These are phyloP conservation scores for Polytrichum formosum DNA, from an alignment of 225 moss, liverwort and hornwort species.

Conservation along the genomic window DNA sequence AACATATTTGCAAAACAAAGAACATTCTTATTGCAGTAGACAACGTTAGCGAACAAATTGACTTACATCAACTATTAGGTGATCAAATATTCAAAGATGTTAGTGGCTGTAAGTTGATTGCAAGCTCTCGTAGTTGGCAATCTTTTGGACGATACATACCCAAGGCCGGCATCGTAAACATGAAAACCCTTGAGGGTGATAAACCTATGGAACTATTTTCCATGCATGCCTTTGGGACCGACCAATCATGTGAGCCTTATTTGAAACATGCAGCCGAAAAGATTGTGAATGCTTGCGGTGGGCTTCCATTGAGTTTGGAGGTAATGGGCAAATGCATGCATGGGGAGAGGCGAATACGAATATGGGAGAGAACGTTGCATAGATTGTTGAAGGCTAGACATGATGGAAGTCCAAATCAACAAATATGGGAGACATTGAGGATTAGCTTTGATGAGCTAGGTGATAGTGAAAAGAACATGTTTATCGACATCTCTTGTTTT, in stretches of 20 bases:
- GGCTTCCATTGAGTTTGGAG: constrained; percentile 13
- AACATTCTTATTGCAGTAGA: constrained; percentile 5
- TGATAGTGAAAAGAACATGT: neutral
- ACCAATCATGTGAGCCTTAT: neutral
- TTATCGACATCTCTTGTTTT: constrained; percentile 5
- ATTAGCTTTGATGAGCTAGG: constrained; percentile 2
- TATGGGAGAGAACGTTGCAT: constrained; percentile 5
- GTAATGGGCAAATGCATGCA: neutral
- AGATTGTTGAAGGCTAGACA: constrained; percentile 1
- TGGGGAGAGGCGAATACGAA: neutral
- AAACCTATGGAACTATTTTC: constrained; percentile 2
- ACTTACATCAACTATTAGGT: constrained; percentile 6
- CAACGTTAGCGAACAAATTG: neutral
- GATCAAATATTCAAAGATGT: neutral
- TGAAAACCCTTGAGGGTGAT: constrained; percentile 2
- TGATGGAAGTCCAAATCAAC: constrained; percentile 4
- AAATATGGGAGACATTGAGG: constrained; percentile 8
- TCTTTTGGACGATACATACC: neutral
- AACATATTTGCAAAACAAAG: neutral
- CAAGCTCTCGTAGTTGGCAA: neutral
- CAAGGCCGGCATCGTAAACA: neutral
- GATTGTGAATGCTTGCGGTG: constrained; percentile 8
- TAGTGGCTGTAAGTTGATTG: neutral
- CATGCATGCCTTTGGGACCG: neutral
- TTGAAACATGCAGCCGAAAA: neutral